phyloP scores from a whole-genome alignment of 2,329 filamentous ascomycete genomes.

The Chaetomium strumarium region DNA sequence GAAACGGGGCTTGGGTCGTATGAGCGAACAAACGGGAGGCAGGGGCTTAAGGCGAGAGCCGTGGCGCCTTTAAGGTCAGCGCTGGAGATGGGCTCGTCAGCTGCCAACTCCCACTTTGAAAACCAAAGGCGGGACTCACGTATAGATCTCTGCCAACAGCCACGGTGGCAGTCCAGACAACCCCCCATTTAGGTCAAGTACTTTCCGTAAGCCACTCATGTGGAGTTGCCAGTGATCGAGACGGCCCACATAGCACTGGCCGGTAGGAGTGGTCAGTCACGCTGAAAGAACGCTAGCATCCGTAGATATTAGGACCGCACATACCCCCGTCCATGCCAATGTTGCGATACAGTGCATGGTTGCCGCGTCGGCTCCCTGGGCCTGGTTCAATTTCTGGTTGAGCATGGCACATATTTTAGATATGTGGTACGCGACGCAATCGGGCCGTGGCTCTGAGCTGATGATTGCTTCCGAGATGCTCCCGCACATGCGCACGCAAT shows the following conservation, averaged over 20 bases:
- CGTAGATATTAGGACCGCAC: constrained; percentile 3
- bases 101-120: not conserved
- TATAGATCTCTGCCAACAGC: constrained; percentile 27
- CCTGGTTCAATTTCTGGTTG: constrained; percentile 23
- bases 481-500: constrained; percentile 30
- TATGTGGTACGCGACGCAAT: constrained; percentile 23
- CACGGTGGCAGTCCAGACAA: constrained; percentile 18
- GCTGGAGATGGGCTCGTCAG: constrained; percentile 20
- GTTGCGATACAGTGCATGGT: constrained; percentile 31
- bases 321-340: constrained; percentile 28
- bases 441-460: constrained; percentile 10
- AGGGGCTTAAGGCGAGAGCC: constrained; percentile 29
- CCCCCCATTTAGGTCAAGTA: constrained; percentile 29
- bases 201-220: constrained; percentile 31
- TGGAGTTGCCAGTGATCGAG: constrained; percentile 36
- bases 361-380: constrained; percentile 21
- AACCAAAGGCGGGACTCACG: constrained; percentile 22
- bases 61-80: constrained; percentile 34
- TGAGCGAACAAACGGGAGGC: constrained; percentile 28
- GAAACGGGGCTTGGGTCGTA: constrained; percentile 21
- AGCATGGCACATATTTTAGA: constrained; percentile 25
- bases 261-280: not conserved
- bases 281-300: not conserved
- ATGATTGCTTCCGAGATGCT: constrained; percentile 25
- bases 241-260: constrained; percentile 30